Evolutionary conservation across 2,329 filamentous ascomycete genomes (phyloP), one percentile per base, ranked within the genome.

Genomic region (Drechmeria coniospora): DNA sequence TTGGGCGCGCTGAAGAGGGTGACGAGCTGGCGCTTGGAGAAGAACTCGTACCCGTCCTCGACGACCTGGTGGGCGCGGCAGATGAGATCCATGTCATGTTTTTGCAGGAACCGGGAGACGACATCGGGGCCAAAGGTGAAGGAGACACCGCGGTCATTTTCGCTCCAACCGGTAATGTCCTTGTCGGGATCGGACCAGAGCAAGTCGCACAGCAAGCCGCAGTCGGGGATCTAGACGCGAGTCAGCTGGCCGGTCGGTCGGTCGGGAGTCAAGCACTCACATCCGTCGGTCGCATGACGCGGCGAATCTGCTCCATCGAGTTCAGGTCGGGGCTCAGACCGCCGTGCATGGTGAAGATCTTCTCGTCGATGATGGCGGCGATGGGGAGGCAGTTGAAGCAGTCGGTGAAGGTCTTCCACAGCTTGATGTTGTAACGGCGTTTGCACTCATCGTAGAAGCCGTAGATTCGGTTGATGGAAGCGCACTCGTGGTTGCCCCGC

Each of bases 381-480:
- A 98, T 95, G 26, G 87, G 87, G 50, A 95, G 62, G 61, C 84
- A 94, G 68, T 98, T 98, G 74, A 98, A 98, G 69, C 86, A 94
- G 56, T 98, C 87, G 38, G 86, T 94, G 54, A 98, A 95, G 1
- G 87, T 95, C 72, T 98, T 98, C 87, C 87, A 95, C 36, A 95
- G 70, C 72, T 95, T 95, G 66, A 95, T 93, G 61, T 95, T 98
- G 65, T 92, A 95, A 44, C 87, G 73, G 51, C 90, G 79, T 68
- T 98, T 98, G 76, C 87, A 98, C 61, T 98, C 87, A 51, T 98
- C 90, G 66, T 98, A 98, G 66, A 98, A 98, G 34, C 90, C 90
- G 56, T 98, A 98, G 58, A 95, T 92, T 51, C 90, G 83, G 65
- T 92, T 98, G 67, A 98, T 92, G 29, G 82, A 92, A 33, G 90